These are phyloP conservation scores for Tolypocladium endophyticum DNA, from an alignment of 2,329 filamentous ascomycete species.

Conservation along the genomic window DNA sequence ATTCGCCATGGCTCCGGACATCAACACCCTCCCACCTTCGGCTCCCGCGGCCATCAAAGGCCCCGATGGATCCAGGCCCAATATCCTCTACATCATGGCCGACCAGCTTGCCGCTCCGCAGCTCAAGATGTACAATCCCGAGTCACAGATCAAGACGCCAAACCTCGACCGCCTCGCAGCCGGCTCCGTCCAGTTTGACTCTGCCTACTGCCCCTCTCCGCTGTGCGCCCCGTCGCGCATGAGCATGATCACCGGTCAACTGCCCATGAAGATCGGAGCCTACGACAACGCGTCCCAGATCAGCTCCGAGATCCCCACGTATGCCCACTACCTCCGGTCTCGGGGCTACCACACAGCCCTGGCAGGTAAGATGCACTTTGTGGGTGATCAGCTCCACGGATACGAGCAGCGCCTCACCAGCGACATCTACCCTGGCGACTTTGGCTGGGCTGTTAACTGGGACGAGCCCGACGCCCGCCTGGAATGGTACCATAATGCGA, in stretches of 20 bases:
- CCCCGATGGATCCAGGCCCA: conserved; percentile 22
- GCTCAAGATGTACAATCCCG: conserved; percentile 82
- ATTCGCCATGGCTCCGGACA: conserved; percentile 55
- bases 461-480: conserved; percentile 76
- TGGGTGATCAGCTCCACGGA: conserved; percentile 87
- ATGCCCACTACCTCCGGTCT: conserved; percentile 79
- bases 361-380: conserved; percentile 96
- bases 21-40: conserved; percentile 58
- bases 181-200: conserved; percentile 81
- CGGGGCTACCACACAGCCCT: conserved; percentile 84
- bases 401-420: conserved; percentile 89
- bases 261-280: conserved; percentile 83
- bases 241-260: conserved; percentile 85
- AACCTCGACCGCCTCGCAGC: conserved; percentile 76
- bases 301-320: conserved; percentile 75
- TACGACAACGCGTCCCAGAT: conserved; percentile 88
- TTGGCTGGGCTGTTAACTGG: conserved; percentile 94
- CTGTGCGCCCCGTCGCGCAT: conserved; percentile 88
- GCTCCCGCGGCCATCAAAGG: conserved; percentile 19
- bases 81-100: conserved; percentile 76
- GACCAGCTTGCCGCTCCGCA: conserved; percentile 87
- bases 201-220: conserved; percentile 87
- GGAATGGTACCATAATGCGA: conserved; percentile 96
- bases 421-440: conserved; percentile 90
- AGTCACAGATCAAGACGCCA: conserved; percentile 85